These are phyloP conservation scores for Hebeloma cylindrosporum DNA, from an alignment of 768 basidiomycete species.

Conservation along the genomic window DNA sequence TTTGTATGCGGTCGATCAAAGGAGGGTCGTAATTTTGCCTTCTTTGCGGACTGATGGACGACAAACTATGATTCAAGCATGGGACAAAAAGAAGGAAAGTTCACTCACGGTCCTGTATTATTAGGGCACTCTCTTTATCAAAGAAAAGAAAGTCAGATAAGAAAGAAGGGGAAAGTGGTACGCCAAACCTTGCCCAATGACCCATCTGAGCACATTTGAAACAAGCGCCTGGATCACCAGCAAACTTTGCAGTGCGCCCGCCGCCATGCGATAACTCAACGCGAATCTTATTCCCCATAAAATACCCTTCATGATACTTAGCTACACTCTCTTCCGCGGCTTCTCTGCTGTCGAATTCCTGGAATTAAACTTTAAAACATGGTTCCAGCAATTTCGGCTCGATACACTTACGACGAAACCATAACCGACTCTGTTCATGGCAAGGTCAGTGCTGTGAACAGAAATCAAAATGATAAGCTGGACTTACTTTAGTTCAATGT, in stretches of 20 bases:
- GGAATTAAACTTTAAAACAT: neutral
- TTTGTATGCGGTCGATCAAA: constrained; percentile 59
- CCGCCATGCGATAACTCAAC: constrained; percentile 87
- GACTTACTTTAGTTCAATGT: constrained; percentile 82
- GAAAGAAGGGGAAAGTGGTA: neutral
- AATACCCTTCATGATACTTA: constrained; percentile 86
- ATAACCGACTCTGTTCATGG: constrained; percentile 84
- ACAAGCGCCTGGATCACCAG: constrained; percentile 86
- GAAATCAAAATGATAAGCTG: constrained; percentile 15
- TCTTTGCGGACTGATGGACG: constrained; percentile 29
- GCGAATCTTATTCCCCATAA: constrained; percentile 91
- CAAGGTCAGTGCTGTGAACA: too few species aligned
- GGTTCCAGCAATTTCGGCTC: neutral
- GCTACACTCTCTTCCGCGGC: constrained; percentile 86
- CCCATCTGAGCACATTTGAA: constrained; percentile 85
- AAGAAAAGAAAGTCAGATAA: constrained; percentile 7
- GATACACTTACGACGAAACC: constrained; percentile 77
- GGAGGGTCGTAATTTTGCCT: constrained; percentile 49
- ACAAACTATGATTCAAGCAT: constrained; percentile 2
- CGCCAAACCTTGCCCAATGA: constrained; percentile 81
- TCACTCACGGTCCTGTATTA: constrained; percentile 50
- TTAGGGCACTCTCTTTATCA: constrained; percentile 69
- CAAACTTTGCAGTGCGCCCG: constrained; percentile 74
- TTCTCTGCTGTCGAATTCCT: constrained; percentile 84
- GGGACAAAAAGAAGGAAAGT: neutral